Evolutionary conservation across 2,329 filamentous ascomycete species (phyloP).

Genomic region (Rhinocladiella similis): DNA sequence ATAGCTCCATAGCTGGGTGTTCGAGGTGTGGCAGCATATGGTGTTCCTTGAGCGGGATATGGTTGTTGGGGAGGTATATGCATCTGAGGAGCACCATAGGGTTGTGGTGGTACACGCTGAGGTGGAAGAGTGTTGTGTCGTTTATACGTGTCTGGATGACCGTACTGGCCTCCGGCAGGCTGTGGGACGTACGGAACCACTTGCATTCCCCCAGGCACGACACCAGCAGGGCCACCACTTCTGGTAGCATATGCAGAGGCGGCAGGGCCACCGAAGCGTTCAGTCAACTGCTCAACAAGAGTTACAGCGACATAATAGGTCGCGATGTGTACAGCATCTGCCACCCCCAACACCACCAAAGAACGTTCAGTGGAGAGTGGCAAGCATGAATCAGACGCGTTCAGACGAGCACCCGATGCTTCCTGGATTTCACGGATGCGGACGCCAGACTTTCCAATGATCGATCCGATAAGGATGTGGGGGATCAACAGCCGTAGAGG

Average conservation of each 20-base stretch:
- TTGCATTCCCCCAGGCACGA: slow-evolving; percentile 96
- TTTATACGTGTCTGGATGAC: slow-evolving; percentile 80
- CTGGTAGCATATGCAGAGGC: slow-evolving; percentile 97
- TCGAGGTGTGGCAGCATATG: slow-evolving; percentile 75
- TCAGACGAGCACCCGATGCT: slow-evolving; percentile 90
- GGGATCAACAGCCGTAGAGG: slow-evolving; percentile 92
- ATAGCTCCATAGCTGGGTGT: slow-evolving; percentile 73
- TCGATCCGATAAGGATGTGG: slow-evolving; percentile 95
- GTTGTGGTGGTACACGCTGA: slow-evolving; percentile 67
- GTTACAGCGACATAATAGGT: slow-evolving; percentile 99
- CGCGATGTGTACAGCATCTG: slow-evolving; percentile 96
- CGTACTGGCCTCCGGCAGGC: slow-evolving; percentile 87
- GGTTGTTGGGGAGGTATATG: slow-evolving; percentile 60
- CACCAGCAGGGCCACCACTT: slow-evolving; percentile 87
- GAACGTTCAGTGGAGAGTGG: slow-evolving; percentile 95
- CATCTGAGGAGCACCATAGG: slow-evolving; percentile 68
- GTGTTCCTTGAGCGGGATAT: slow-evolving; percentile 56
- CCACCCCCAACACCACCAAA: slow-evolving; percentile 96
- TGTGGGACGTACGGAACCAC: slow-evolving; percentile 98
- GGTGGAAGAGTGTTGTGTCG: slow-evolving; percentile 70
- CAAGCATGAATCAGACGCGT: slow-evolving; percentile 92
- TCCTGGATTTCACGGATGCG: slow-evolving; percentile 98
- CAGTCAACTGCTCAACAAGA: slow-evolving; percentile 94
- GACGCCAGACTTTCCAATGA: slow-evolving; percentile 95
- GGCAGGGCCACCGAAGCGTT: slow-evolving; percentile 91